Base-by-base conservation (phyloP, 2,329 filamentous ascomycete genomes). In the Calycina marina region DNA sequence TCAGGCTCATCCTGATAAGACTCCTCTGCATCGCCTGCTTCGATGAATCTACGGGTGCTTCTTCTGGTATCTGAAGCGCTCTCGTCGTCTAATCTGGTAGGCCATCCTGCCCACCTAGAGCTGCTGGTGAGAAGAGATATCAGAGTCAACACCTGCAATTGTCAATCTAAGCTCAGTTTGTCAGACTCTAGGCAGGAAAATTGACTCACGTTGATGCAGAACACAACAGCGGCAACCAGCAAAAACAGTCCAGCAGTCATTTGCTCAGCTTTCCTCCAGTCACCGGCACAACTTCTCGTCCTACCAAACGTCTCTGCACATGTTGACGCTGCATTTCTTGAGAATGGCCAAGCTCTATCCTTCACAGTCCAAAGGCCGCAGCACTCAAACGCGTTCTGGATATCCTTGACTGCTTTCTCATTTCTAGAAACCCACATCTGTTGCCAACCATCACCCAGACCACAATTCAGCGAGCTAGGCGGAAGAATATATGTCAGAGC, bases 341-440 rank as follows among this genome's bases (percentile, higher is more conserved):
- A 59, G 37, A 78, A 80, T 0, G 77, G 78, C 58, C 65, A 81
- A 0, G 68, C 65, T 42, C 66, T 68, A 45, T 84, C 75, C 17
- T 49, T 52, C 16, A 69, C 48, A 4, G 59, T 63, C 34, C 61
- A 61, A 18, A 80, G 58, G 0, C 78, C 78, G 42, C 78, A 84
- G 56, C 78, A 84, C 5, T 65, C 49, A 18, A 80, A 64, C 0
- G 62, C 51, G 47, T 83, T 72, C 46, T 84, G 78, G 31, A 84
- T 75, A 2, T 55, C 52, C 25, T 62, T 57, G 35, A 83, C 65
- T 2, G 60, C 51, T 4, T 47, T 45, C 1, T 40, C 60, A 34
- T 79, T 58, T 38, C 73, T 69, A 0, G 46, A 42, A 0, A 41
- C 50, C 43, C 61, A 81, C 36, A 80, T 47, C 3, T 37, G 40